Percentiles rank a stretch among this genome's conserved stretches.
Conservation (phyloP, 2,329 filamentous ascomycete species). For the Penicillium sp. region DNA sequence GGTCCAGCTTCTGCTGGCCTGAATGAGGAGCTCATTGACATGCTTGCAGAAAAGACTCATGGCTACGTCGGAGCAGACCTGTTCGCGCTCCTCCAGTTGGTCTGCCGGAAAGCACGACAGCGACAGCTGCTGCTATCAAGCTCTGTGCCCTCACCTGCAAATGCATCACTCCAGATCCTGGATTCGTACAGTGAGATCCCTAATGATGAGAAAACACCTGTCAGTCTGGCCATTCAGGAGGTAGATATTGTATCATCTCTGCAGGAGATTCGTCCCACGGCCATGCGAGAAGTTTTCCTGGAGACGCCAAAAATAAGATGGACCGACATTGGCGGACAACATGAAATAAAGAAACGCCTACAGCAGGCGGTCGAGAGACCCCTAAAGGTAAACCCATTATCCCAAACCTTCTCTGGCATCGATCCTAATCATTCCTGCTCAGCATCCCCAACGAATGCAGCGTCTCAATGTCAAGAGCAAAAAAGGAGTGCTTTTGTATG, state of each 20-base stretch:
- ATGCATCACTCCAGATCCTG: not conserved
- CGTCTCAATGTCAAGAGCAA: conserved; percentile 58
- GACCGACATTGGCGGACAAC: conserved; percentile 84
- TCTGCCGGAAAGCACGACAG: conserved; percentile 44
- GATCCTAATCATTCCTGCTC: conserved; percentile 10
- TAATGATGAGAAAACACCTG: conserved; percentile 15
- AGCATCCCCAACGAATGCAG: conserved; percentile 53
- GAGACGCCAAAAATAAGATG: conserved; percentile 83
- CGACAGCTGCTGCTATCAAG: conserved; percentile 26
- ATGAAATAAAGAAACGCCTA: conserved; percentile 67
- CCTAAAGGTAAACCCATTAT: conserved; percentile 46
- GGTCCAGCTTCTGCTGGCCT: conserved; percentile 47
- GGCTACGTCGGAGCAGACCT: conserved; percentile 83
- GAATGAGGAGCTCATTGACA: conserved; percentile 54
- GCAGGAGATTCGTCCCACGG: conserved; percentile 69
- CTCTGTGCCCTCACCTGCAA: not conserved
- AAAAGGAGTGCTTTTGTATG: conserved; percentile 85
- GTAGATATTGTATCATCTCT: conserved; percentile 54
- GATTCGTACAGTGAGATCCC: conserved; percentile 1
- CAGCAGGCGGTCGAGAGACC: conserved; percentile 59
- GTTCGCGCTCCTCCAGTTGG: conserved; percentile 58
- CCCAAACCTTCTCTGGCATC: not conserved
- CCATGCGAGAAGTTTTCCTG: conserved; percentile 84
- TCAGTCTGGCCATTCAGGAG: conserved; percentile 34
- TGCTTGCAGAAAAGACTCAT: conserved; percentile 72